A percentile compares a stretch with the other conserved stretches of the same genome.
Evolutionary conservation across 2,329 filamentous ascomycete species (phyloP).

Genomic region (Botryotinia globosa): DNA sequence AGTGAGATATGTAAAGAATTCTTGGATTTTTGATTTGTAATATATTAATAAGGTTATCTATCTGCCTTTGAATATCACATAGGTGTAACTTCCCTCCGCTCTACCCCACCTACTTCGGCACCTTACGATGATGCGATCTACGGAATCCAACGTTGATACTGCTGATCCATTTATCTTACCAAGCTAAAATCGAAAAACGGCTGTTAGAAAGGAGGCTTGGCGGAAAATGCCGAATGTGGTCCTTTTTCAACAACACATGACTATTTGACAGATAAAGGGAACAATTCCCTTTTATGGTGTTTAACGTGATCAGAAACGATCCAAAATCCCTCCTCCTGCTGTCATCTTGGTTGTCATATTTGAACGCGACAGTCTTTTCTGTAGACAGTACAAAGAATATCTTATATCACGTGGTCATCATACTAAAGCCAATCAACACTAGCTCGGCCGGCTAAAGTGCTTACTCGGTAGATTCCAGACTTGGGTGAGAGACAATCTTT

Average conservation of each 20-base stretch:
- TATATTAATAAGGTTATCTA: no score
- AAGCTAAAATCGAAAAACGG: background rate
- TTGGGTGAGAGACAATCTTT: background rate
- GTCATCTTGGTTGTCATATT: background rate
- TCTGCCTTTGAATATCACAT: background rate
- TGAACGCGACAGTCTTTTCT: background rate
- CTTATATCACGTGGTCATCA: fast-evolving
- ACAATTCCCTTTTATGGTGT: background rate
- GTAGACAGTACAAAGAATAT: no score
- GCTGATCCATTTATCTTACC: background rate
- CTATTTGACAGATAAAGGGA: background rate
- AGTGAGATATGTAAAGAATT: background rate
- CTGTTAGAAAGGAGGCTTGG: background rate
- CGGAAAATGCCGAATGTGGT: background rate
- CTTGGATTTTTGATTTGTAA: constrained; percentile 12
- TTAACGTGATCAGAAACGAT: no score
- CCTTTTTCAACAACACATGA: background rate
- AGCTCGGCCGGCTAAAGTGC: background rate
- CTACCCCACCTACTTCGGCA: background rate
- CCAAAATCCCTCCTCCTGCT: background rate
- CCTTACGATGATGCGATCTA: constrained; percentile 2
- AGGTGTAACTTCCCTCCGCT: background rate
- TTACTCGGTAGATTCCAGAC: constrained; percentile 9
- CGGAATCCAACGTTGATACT: background rate
- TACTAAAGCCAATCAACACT: background rate